Percentiles rank a stretch among this genome's conserved stretches.
Evolutionary conservation across 108 stramenopile species (phyloP).

Genomic region (Cyclostephanos tholiformis): DNA sequence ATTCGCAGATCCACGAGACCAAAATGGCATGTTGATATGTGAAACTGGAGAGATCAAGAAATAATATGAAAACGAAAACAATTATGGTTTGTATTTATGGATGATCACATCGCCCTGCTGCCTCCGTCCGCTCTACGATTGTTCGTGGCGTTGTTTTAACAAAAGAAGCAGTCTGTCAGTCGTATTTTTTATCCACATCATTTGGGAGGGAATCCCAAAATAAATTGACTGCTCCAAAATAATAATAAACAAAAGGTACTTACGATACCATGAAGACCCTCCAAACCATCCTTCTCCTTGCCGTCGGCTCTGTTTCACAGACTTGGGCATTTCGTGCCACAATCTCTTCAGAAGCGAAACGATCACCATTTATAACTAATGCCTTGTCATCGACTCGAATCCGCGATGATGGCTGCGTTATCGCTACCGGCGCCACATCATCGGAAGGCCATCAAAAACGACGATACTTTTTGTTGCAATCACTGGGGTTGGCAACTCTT

Average conservation of each 20-base stretch:
- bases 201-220: no score
- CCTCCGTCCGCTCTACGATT: no score
- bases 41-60: neutral
- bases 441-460: conserved; percentile 15
- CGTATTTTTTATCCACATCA: no score
- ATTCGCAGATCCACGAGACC: conserved; percentile 33
- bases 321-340: conserved; percentile 20
- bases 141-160: no score
- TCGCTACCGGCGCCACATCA: neutral
- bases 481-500: neutral
- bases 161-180: no score
- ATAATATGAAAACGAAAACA: neutral
- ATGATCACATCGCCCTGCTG: no score
- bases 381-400: conserved; percentile 4
- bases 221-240: no score
- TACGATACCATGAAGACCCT: neutral
- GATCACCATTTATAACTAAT: neutral
- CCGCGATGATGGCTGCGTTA: neutral
- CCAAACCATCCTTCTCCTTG: neutral
- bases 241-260: no score
- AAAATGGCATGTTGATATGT: conserved; percentile 44
- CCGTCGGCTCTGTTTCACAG: neutral
- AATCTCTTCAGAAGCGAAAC: neutral
- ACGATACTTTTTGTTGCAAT: conserved; percentile 34
- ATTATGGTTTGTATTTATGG: neutral